Conservation (phyloP, 768 basidiomycete species). For the Trametes coccinea region DNA sequence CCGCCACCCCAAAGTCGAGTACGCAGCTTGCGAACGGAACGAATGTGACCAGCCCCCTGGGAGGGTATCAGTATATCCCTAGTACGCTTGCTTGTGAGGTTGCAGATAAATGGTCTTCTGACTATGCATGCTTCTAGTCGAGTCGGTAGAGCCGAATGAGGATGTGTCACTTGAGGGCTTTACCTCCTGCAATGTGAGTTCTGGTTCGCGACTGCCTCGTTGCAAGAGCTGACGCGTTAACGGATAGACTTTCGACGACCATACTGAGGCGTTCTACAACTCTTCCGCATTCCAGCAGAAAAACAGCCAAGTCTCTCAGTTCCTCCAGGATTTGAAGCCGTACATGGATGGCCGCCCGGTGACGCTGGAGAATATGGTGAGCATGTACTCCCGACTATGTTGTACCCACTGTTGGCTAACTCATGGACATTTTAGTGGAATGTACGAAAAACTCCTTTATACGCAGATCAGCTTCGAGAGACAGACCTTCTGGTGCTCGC, state of each 20-base stretch:
- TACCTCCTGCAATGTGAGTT: slow-evolving; percentile 54
- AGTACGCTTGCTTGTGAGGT: slow-evolving; percentile 24
- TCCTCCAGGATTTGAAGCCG: slow-evolving; percentile 49
- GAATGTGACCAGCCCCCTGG: slow-evolving; percentile 55
- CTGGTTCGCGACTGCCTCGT: neutral
- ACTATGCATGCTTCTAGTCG: slow-evolving; percentile 39
- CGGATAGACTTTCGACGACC: slow-evolving; percentile 24
- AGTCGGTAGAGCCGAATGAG: slow-evolving; percentile 61
- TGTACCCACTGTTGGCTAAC: slow-evolving; percentile 11
- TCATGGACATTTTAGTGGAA: slow-evolving; percentile 40
- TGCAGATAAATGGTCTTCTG: neutral
- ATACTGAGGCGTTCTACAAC: slow-evolving; percentile 54
- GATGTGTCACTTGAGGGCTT: slow-evolving; percentile 69
- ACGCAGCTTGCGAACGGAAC: slow-evolving; percentile 69
- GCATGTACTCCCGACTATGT: slow-evolving; percentile 16
- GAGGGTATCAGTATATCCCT: slow-evolving; percentile 64
- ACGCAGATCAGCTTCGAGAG: neutral
- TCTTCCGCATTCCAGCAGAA: slow-evolving; percentile 52
- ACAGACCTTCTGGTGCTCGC: neutral
- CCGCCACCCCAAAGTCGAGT: slow-evolving; percentile 45
- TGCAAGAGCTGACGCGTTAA: neutral
- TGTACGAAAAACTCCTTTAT: slow-evolving; percentile 30
- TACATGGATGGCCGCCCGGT: slow-evolving; percentile 57
- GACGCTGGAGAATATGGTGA: slow-evolving; percentile 59
- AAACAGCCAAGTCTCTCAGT: slow-evolving; percentile 44